phyloP scores from a whole-genome alignment of 768 basidiomycete species.

The Lactifluus rugatus region DNA sequence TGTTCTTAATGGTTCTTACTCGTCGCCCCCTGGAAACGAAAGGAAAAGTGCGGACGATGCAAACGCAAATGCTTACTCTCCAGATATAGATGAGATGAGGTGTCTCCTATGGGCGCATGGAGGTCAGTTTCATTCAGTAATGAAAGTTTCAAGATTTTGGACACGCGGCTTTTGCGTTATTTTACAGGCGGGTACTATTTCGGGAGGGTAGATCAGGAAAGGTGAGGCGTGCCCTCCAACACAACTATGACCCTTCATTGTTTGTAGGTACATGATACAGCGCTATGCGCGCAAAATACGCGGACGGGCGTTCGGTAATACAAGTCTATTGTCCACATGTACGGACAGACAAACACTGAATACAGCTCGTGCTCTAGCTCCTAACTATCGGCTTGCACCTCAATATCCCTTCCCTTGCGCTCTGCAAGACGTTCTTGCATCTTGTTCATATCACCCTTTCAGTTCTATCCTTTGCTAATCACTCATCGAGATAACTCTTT shows the following conservation, averaged over 20 bases:
- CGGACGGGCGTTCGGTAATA: constrained; percentile 71
- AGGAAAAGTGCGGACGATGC: constrained; percentile 21
- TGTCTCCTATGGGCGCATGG: constrained; percentile 80
- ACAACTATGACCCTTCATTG: not conserved
- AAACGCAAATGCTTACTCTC: constrained; percentile 34
- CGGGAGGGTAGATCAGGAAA: constrained; percentile 71
- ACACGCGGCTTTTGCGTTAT: constrained; percentile 6
- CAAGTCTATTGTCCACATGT: not conserved
- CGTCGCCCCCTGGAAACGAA: constrained; percentile 15
- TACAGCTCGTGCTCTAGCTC: constrained; percentile 33
- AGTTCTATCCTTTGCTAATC: constrained; percentile 22
- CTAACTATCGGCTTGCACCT: constrained; percentile 79
- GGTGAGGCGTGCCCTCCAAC: constrained; percentile 29
- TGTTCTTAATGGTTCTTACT: not conserved
- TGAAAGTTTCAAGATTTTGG: not conserved
- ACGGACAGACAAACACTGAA: not conserved
- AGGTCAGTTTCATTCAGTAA: constrained; percentile 31
- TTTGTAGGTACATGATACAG: constrained; percentile 57
- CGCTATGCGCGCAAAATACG: constrained; percentile 87
- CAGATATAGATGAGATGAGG: constrained; percentile 73
- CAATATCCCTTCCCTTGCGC: constrained; percentile 96
- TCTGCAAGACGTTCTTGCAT: constrained; percentile 79
- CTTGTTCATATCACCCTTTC: constrained; percentile 39
- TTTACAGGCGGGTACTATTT: constrained; percentile 67
- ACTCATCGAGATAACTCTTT: not conserved